Conservation (phyloP, 2,329 filamentous ascomycete genomes). For the Aspergillus fumigatiaffinis region DNA sequence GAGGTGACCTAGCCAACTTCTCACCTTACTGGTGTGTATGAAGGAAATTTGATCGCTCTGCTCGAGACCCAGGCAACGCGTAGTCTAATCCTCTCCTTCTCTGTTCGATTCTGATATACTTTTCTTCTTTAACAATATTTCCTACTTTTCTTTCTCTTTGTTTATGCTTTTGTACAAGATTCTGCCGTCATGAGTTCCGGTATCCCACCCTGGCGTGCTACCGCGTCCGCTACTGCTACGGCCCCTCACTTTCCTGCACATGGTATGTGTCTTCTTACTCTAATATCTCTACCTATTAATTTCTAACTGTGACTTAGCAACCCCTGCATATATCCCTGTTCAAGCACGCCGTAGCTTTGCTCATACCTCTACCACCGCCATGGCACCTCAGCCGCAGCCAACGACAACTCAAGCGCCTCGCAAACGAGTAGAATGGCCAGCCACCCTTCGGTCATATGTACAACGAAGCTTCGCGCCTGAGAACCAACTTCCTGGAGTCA, state of each 20-base stretch:
- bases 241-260: slow-evolving; percentile 25
- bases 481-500: slow-evolving; percentile 62
- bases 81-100: neutral
- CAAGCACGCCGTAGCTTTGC: slow-evolving; percentile 59
- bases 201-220: slow-evolving; percentile 37
- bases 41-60: slow-evolving; percentile 11
- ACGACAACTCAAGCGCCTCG: slow-evolving; percentile 36
- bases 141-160: slow-evolving; percentile 8
- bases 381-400: slow-evolving; percentile 23
- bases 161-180: slow-evolving; percentile 16
- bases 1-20: neutral
- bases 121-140: slow-evolving; percentile 11
- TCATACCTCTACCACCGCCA: slow-evolving; percentile 30
- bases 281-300: neutral
- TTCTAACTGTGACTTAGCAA: slow-evolving; percentile 28
- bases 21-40: neutral
- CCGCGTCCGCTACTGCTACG: slow-evolving; percentile 26
- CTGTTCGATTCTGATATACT: slow-evolving; percentile 1
- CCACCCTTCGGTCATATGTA: slow-evolving; percentile 81
- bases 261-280: slow-evolving; percentile 25
- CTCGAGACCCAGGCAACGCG: neutral
- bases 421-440: slow-evolving; percentile 70
- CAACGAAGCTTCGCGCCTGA: slow-evolving; percentile 78
- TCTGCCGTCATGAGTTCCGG: slow-evolving; percentile 34
- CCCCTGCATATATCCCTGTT: slow-evolving; percentile 59